Conservation (phyloP, 2,329 filamentous ascomycete genomes). For the Cytospora leucostoma region DNA sequence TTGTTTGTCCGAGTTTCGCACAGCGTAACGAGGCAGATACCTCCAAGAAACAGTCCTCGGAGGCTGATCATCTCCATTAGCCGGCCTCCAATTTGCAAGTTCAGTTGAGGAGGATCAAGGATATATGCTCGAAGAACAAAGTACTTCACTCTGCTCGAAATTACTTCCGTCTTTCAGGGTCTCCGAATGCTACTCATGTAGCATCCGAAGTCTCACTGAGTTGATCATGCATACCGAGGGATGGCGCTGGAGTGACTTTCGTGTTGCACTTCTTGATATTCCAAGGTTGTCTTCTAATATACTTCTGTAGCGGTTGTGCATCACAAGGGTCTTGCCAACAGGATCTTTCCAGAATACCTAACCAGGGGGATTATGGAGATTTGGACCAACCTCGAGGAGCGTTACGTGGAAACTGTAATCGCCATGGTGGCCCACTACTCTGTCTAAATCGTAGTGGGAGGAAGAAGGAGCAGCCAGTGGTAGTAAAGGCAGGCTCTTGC, state of each 20-base stretch:
- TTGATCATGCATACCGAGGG: conserved; percentile 15
- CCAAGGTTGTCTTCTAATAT: no score
- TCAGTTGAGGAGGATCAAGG: background rate
- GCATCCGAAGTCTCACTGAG: conserved; percentile 13
- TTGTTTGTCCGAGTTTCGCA: background rate
- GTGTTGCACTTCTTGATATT: background rate
- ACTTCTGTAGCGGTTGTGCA: background rate
- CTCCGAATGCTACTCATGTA: background rate
- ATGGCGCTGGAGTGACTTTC: conserved; percentile 2
- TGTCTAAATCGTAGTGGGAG: background rate
- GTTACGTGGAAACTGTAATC: background rate
- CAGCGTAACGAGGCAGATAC: background rate
- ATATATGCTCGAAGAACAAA: background rate
- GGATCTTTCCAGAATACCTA: background rate
- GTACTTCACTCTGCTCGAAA: background rate
- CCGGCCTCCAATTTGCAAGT: background rate
- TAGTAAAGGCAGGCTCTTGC: background rate
- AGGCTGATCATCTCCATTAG: background rate
- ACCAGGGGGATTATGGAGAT: background rate
- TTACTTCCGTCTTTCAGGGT: background rate
- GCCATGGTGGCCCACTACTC: background rate
- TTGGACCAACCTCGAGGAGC: background rate
- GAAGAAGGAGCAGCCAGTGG: conserved; percentile 7
- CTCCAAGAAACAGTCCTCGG: background rate
- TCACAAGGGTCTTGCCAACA: background rate